Conservation (phyloP, 164 flowering plant species). For the Saururus chinensis region DNA sequence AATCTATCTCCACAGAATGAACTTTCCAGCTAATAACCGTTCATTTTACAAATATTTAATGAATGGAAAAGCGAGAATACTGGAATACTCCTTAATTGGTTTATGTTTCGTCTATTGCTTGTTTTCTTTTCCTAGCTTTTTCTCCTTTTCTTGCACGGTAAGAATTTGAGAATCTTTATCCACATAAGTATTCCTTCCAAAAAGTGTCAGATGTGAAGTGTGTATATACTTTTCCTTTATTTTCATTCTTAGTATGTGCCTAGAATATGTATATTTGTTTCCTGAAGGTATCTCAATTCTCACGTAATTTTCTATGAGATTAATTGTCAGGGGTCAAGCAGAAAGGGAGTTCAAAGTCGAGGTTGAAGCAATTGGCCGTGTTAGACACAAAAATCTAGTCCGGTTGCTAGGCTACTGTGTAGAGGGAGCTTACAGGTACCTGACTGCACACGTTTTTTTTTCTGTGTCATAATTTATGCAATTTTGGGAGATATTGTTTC, state of each 20-base stretch:
- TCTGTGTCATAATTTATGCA: background rate
- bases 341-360: slow-evolving; percentile 90
- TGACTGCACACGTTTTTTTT: background rate
- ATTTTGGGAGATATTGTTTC: background rate
- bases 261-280: background rate
- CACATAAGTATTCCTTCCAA: background rate
- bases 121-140: background rate
- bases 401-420: slow-evolving; percentile 92
- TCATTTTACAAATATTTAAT: background rate
- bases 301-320: too few species aligned
- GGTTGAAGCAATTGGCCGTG: slow-evolving; percentile 98
- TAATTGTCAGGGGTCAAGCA: slow-evolving; percentile 74
- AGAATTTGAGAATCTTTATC: background rate
- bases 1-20: background rate
- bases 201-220: background rate
- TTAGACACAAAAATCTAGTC: slow-evolving; percentile 91
- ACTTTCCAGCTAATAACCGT: background rate
- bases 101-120: too few species aligned
- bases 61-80: background rate
- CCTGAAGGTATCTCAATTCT: too few species aligned
- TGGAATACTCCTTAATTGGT: background rate
- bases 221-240: background rate
- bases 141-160: background rate
- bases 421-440: slow-evolving; percentile 95
- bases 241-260: background rate